Evolutionary conservation across 805 yeast genomes (phyloP).

Genomic region (Middelhovenomyces tepae): DNA sequence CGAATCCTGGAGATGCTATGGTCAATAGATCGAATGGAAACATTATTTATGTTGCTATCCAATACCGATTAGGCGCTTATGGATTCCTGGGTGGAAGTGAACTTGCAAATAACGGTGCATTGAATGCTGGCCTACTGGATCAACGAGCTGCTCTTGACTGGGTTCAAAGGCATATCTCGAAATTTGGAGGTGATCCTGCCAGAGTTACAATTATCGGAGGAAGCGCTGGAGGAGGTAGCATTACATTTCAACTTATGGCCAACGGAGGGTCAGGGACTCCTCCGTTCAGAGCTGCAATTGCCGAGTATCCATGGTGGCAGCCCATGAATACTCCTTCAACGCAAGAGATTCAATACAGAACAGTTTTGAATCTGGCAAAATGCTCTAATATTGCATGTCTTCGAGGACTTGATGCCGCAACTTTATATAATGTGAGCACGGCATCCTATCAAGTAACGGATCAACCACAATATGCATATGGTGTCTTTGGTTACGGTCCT

Average conservation of each 20-base stretch:
- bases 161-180: slow-evolving; percentile 34
- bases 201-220: slow-evolving; percentile 38
- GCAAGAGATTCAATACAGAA: slow-evolving; percentile 8
- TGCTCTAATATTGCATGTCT: slow-evolving; percentile 12
- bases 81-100: slow-evolving; percentile 31
- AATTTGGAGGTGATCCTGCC: slow-evolving; percentile 41
- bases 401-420: slow-evolving; percentile 5
- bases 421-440: too few species aligned
- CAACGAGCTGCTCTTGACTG: slow-evolving; percentile 40
- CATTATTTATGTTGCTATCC: slow-evolving; percentile 30
- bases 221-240: slow-evolving; percentile 39
- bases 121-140: slow-evolving; percentile 40
- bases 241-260: slow-evolving; percentile 34
- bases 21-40: slow-evolving; percentile 16
- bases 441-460: too few species aligned
- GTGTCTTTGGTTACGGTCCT: slow-evolving; percentile 11
- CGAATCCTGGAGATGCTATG: slow-evolving; percentile 21
- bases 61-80: slow-evolving; percentile 31
- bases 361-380: slow-evolving; percentile 6
- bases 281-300: slow-evolving; percentile 11
- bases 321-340: slow-evolving; percentile 7
- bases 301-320: slow-evolving; percentile 12
- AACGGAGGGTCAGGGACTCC: slow-evolving; percentile 9
- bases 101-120: slow-evolving; percentile 16
- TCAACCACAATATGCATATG: slow-evolving; percentile 12